These are phyloP conservation scores for Leucosporidium creatinivorum DNA, from an alignment of 768 basidiomycete genomes.

Conservation along the genomic window DNA sequence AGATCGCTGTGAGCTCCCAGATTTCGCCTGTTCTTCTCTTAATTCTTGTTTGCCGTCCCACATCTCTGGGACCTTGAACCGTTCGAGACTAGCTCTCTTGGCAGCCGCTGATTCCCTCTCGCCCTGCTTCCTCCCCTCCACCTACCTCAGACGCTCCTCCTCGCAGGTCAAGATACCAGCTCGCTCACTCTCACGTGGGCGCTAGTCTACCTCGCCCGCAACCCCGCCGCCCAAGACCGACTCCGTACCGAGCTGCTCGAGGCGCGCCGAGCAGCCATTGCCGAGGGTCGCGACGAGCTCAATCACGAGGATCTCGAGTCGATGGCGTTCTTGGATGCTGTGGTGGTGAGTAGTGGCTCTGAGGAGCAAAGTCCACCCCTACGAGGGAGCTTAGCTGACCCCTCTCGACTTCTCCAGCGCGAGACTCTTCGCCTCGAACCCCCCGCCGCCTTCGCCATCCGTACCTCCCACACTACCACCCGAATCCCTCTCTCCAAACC, in stretches of 20 bases:
- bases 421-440: slow-evolving; percentile 71
- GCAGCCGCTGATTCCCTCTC: too few species aligned
- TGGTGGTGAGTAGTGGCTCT: slow-evolving; percentile 4
- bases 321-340: slow-evolving; percentile 14
- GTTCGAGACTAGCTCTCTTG: too few species aligned
- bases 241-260: background rate
- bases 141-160: too few species aligned
- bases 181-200: slow-evolving; percentile 4
- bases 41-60: too few species aligned
- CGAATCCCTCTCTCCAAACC: slow-evolving; percentile 52
- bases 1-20: background rate
- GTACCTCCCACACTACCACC: too few species aligned
- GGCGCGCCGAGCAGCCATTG: background rate
- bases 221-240: background rate
- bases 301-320: background rate
- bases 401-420: slow-evolving; percentile 38
- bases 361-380: too few species aligned
- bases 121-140: too few species aligned
- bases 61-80: too few species aligned
- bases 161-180: slow-evolving; percentile 9
- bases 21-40: too few species aligned
- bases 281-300: background rate
- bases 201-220: background rate
- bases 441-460: slow-evolving; percentile 48
- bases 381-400: too few species aligned